Percentiles rank a stretch among this genome's conserved stretches.
phyloP scores from a whole-genome alignment of 495 filamentous ascomycete genomes.

The Baudoinia panamericana region DNA sequence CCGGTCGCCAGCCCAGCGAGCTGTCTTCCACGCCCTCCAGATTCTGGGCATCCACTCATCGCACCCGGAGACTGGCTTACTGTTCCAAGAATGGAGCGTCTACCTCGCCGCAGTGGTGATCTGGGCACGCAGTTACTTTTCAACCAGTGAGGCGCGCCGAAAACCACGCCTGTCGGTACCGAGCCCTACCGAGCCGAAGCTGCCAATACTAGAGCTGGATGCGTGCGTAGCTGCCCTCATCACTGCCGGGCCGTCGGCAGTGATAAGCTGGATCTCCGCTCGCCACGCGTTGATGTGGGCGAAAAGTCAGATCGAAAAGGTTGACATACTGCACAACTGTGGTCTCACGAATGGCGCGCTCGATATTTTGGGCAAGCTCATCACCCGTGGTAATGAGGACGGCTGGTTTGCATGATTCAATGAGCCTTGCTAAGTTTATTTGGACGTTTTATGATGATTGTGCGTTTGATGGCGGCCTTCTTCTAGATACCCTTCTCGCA shows the following conservation, averaged over 20 bases:
- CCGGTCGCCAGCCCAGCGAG: conserved; percentile 17
- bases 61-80: conserved; percentile 7
- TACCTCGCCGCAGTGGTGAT: conserved; percentile 26
- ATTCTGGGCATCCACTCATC: conserved; percentile 22
- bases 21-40: conserved; percentile 17
- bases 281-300: conserved; percentile 12
- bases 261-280: conserved; percentile 1
- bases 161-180: not conserved
- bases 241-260: not conserved
- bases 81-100: conserved; percentile 26
- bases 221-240: not conserved
- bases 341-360: conserved; percentile 17
- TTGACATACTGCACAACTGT: conserved; percentile 13
- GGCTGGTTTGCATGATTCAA: conserved; percentile 20
- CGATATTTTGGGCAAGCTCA: conserved; percentile 18
- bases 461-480: too few relatives aligned
- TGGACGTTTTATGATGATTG: too few relatives aligned
- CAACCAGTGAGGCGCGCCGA: not conserved
- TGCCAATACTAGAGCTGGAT: conserved; percentile 9
- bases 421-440: too few relatives aligned
- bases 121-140: conserved; percentile 20
- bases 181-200: not conserved
- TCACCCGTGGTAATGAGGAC: conserved; percentile 12
- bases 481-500: too few relatives aligned
- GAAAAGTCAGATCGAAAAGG: conserved; percentile 14